Evolutionary conservation across 441 rosid species (phyloP).

Genomic region (Mallotus japonicus): DNA sequence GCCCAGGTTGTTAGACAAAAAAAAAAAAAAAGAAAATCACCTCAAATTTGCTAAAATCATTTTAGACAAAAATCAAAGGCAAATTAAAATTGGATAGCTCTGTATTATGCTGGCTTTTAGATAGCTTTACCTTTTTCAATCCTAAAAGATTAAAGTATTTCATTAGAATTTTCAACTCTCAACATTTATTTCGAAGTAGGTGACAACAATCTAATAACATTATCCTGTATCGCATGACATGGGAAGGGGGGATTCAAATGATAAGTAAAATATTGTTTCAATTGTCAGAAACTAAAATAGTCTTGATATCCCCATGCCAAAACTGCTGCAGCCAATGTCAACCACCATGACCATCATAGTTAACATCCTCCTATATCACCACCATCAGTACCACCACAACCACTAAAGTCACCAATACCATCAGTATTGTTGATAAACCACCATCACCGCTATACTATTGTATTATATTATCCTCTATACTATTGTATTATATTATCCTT

Average conservation of each 20-base stretch:
- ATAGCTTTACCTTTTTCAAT: neutral
- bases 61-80: neutral
- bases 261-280: neutral
- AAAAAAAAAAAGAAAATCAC: neutral
- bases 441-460: neutral
- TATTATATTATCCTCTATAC: neutral
- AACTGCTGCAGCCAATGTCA: neutral
- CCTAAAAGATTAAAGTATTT: too few species aligned
- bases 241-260: too few species aligned
- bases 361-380: neutral
- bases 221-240: neutral
- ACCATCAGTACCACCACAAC: neutral
- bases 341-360: neutral
- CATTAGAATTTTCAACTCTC: too few species aligned
- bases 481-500: neutral
- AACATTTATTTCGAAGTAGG: neutral
- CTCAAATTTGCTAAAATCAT: neutral
- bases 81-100: neutral
- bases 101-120: neutral
- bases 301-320: too few species aligned
- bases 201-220: neutral
- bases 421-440: neutral
- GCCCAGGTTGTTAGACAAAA: neutral
- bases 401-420: neutral
- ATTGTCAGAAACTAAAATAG: too few species aligned